Conservation (phyloP, 306 rosid species). For the Gastrolobium villosum region DNA sequence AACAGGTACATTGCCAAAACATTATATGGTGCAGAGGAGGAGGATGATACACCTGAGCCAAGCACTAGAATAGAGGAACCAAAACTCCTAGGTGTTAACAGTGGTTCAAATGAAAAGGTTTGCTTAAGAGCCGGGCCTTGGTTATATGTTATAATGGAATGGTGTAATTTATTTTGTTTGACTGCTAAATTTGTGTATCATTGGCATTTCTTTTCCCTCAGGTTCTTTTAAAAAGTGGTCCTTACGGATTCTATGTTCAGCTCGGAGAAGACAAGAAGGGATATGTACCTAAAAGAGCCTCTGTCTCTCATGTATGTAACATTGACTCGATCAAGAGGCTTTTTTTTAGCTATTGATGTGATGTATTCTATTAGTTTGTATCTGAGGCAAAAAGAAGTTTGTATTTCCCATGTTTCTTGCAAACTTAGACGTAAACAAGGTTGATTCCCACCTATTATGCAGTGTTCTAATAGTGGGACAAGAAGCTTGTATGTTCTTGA, state of each 20-base stretch:
- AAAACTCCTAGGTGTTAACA: constrained; percentile 73
- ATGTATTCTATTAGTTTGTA: constrained; percentile 15
- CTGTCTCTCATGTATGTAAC: constrained; percentile 78
- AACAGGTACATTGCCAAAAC: constrained; percentile 92
- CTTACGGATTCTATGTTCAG: constrained; percentile 90
- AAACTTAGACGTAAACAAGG: neutral
- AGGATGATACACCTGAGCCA: constrained; percentile 60
- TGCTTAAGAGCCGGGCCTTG: constrained; percentile 28
- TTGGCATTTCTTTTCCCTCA: constrained; percentile 48
- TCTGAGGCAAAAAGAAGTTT: neutral
- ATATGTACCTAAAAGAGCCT: constrained; percentile 77
- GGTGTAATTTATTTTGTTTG: constrained; percentile 39
- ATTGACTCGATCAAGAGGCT: constrained; percentile 31
- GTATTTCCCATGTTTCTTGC: constrained; percentile 19
- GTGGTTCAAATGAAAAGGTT: constrained; percentile 83
- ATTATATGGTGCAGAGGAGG: constrained; percentile 77
- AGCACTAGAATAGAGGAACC: constrained; percentile 70
- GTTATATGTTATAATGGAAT: constrained; percentile 15
- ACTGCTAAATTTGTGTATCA: constrained; percentile 43
- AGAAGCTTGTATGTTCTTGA: constrained; percentile 7
- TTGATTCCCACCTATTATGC: constrained; percentile 27
- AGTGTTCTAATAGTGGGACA: constrained; percentile 15
- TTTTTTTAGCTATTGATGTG: constrained; percentile 17
- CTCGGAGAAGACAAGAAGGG: constrained; percentile 95
- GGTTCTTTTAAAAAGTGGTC: constrained; percentile 91